Base-by-base conservation (phyloP, 2,329 filamentous ascomycete genomes). In the Xylaria sp. region DNA sequence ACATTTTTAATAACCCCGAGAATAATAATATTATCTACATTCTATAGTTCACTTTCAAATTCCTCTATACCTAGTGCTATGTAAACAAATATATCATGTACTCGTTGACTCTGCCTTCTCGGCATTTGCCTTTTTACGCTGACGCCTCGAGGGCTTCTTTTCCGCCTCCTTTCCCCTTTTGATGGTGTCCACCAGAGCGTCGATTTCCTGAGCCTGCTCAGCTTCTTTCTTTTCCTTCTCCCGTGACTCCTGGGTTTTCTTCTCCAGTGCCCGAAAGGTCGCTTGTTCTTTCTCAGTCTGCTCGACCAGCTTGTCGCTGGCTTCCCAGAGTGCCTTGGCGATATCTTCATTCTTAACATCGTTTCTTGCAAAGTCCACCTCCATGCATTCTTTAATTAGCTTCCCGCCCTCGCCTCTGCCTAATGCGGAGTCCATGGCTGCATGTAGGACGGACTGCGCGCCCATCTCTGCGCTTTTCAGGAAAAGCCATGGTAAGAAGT, bases 311-410 rank as follows among this genome's bases (percentile, higher is more conserved):
- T 89, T 89, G 76, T 97, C 94, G 77, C 92, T 97, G 67, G 92
- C 90, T 77, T 97, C 89, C 95, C 95, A 99, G 18, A 99, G 83
- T 78, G 90, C 88, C 86, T 97, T 94, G 67, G 93, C 94, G 35
- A 92, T 82, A 23, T 87, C 87, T 72, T 97, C 94, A 77, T 97
- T 92, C 72, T 87, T 86, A 53, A 98, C 85, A 75, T 98, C 94
- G 29, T 82, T 84, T 62, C 93, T 86, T 29, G 91, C 86, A 79
- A 89, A 91, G 70, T 91, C 88, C 21, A 94, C 86, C 76, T 93
- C 88, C 73, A 88, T 89, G 78, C 95, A 98, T 80, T 98, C 97
- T 81, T 98, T 98, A 78, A 99, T 86, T 58, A 97, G 78, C 77
- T 87, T 90, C 0, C 91, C 92, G 9, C 92, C 92, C 0, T 81